Percentiles rank a stretch among this genome's conserved stretches.
phyloP scores from a whole-genome alignment of 1,284 basidiomycete species.

The Tetrapyrgos nigripes region DNA sequence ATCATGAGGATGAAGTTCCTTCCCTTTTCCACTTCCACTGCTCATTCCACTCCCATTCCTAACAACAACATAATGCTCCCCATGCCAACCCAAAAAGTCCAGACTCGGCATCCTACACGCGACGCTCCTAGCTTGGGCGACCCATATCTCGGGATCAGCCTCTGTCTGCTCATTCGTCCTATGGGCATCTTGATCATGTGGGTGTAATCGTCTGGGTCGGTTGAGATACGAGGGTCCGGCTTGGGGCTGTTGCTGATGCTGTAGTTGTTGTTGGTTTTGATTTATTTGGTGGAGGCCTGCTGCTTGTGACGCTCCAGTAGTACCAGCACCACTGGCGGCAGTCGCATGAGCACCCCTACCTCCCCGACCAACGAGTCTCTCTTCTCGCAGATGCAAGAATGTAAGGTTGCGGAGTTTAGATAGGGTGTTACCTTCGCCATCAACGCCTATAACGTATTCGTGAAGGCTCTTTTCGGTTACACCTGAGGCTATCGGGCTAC shows the following conservation, averaged over 20 bases:
- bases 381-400: neutral
- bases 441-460: neutral
- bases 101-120: conserved; percentile 54
- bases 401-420: neutral
- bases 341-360: neutral
- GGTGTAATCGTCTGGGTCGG: neutral
- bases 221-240: neutral
- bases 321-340: too few species aligned
- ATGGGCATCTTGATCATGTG: neutral
- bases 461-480: neutral
- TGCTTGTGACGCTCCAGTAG: too few species aligned
- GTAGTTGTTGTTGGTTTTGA: too few species aligned
- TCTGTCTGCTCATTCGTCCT: neutral
- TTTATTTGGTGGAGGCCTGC: too few species aligned
- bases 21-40: neutral
- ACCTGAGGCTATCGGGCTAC: neutral
- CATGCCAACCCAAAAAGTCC: conserved; percentile 73
- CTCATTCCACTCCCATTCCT: conserved; percentile 28
- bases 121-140: conserved; percentile 52
- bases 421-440: neutral
- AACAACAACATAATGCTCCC: conserved; percentile 70
- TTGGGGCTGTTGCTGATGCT: too few species aligned
- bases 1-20: neutral
- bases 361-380: neutral
- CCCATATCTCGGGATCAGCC: conserved; percentile 40